Evolutionary conservation across 441 rosid species (phyloP), one percentile per base, ranked within the genome.

Genomic region (Arabidopsis lyrata): DNA sequence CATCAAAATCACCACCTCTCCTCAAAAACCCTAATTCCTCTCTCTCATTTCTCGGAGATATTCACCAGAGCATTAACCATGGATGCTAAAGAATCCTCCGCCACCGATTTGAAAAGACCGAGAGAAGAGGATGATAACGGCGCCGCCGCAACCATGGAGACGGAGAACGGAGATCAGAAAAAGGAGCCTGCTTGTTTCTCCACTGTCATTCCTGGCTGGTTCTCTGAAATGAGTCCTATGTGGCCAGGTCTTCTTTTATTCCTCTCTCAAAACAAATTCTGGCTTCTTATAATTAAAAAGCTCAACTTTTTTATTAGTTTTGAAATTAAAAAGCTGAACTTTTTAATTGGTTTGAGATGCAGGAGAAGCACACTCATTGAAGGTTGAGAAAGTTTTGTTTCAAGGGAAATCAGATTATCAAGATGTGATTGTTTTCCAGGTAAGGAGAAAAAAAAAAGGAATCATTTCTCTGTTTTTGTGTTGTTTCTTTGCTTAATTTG

Each of bases 281-380:
- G 31, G 31, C 3, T 22, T n/a, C n/a, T 22, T 22, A 3, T 2
- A 27, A 0, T 52, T 3, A 12, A 56, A 34, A 57, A 34, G 1
- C 49, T 39, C 13, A 22, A 16, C 5, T 38, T 39, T 41, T 41
- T 41, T 39, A 2, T 36, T 15, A 3, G 0, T 53, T 22, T 22
- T 22, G 24, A 22, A 27, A 0, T 52, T 3, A 12, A 56, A 34
- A 57, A 34, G 1, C 49, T 39, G 20, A 22, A 16, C 5, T 38
- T 39, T 41, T 41, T 41, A 11, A 2, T 36, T 15, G 5, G 0
- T 53, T 7, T 45, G 18, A 20, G 14, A 41, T 77, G 63, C 86
- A 96, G 99, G 99, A 61, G 99, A 96, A 77, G 97, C 99, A 61
- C 99, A 93, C 82, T 93, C 97, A 47, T 84, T 93, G 53, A 93